Evolutionary conservation across 1,139 yeast species (phyloP).

Genomic region (Suhomyces terraborum): DNA sequence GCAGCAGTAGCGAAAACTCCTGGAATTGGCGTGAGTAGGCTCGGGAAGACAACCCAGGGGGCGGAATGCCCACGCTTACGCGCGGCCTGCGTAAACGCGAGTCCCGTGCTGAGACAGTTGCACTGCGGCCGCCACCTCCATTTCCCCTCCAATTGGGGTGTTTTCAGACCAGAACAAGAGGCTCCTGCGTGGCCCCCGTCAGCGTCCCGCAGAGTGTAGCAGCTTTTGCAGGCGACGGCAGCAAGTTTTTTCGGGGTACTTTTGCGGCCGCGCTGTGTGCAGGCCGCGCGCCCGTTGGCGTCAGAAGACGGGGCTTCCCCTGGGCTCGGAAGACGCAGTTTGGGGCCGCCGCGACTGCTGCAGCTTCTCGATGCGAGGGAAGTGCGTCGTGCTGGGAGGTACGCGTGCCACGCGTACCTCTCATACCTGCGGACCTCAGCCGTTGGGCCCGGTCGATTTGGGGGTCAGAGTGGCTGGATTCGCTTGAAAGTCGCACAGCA

Average conservation of each 20-base stretch:
- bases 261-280: constrained; percentile 3
- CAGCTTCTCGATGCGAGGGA: background rate
- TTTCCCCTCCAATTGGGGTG: background rate
- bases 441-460: background rate
- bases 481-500: background rate
- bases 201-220: background rate
- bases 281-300: background rate
- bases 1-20: too few relatives aligned
- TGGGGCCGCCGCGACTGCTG: too few relatives aligned
- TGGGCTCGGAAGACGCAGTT: background rate
- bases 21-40: constrained; percentile 3
- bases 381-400: background rate
- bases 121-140: too few relatives aligned
- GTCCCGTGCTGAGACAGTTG: background rate
- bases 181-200: too few relatives aligned
- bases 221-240: constrained; percentile 1
- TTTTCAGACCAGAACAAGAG: background rate
- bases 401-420: background rate
- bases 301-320: background rate
- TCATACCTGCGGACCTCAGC: background rate
- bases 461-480: background rate
- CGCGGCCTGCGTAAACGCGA: constrained; percentile 5
- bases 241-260: constrained; percentile 3
- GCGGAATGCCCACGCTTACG: constrained; percentile 5
- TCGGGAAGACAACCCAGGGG: constrained; percentile 4